Evolutionary conservation across 306 rosid genomes (phyloP).

Genomic region (Acacia acuminata): DNA sequence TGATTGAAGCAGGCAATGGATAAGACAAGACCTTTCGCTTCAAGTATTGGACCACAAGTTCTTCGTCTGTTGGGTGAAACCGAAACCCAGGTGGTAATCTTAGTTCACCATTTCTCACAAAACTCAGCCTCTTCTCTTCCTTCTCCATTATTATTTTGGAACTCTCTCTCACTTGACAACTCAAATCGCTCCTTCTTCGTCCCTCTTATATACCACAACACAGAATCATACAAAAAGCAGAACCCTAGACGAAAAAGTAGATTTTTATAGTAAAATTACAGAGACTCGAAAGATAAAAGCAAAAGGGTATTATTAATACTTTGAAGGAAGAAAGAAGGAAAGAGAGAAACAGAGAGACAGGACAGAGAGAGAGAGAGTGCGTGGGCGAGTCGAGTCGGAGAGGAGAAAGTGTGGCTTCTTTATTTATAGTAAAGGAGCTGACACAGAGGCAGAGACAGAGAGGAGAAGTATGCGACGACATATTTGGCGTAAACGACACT

Average conservation of each 20-base stretch:
- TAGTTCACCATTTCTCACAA: conserved; percentile 75
- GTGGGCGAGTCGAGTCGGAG: conserved; percentile 11
- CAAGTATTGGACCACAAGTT: conserved; percentile 82
- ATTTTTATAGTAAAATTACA: not conserved
- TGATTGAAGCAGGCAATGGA: conserved; percentile 90
- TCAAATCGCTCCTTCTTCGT: conserved; percentile 30
- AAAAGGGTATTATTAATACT: not conserved
- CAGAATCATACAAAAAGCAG: not conserved
- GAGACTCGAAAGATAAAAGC: not conserved
- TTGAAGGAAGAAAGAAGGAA: not conserved
- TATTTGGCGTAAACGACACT: conserved; percentile 87
- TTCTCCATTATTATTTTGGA: not conserved
- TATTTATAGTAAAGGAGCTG: conserved; percentile 83
- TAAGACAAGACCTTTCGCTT: conserved; percentile 71
- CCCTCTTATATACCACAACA: not conserved
- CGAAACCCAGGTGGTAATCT: conserved; percentile 95
- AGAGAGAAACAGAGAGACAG: not conserved
- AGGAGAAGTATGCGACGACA: conserved; percentile 57
- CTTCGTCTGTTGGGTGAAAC: conserved; percentile 95
- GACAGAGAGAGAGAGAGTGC: not conserved
- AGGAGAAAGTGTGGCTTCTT: conserved; percentile 51
- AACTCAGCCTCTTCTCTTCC: conserved; percentile 51
- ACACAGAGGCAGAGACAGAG: conserved; percentile 3
- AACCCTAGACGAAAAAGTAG: not conserved
- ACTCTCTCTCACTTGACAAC: not conserved